A percentile compares a stretch with the other conserved stretches of the same genome.
Conservation (phyloP, 1,139 yeast species). For the Nakaseomyces bracarensis region DNA sequence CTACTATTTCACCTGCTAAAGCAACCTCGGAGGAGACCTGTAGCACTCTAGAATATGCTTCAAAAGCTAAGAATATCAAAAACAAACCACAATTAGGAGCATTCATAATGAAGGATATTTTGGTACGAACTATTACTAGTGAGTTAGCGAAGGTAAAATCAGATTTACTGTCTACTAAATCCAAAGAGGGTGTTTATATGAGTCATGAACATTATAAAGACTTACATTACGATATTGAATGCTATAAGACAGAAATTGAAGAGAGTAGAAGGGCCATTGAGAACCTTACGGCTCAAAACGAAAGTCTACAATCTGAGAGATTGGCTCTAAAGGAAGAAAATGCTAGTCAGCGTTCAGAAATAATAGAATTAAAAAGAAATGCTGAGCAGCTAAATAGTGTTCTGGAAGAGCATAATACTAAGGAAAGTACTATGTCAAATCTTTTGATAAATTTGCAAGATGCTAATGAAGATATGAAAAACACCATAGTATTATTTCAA, state of each 20-base stretch:
- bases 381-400: constrained; percentile 34
- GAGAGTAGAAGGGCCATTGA: constrained; percentile 70
- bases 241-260: constrained; percentile 92
- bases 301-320: constrained; percentile 78
- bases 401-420: constrained; percentile 23
- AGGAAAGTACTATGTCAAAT: constrained; percentile 27
- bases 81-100: constrained; percentile 50
- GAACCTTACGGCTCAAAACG: constrained; percentile 42
- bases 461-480: constrained; percentile 31
- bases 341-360: constrained; percentile 42
- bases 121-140: constrained; percentile 48
- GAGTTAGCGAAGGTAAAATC: constrained; percentile 49
- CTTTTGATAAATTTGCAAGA: constrained; percentile 29
- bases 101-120: constrained; percentile 42
- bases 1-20: constrained; percentile 61
- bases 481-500: constrained; percentile 29
- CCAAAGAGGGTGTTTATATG: constrained; percentile 56
- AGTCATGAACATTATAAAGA: constrained; percentile 50
- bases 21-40: constrained; percentile 53
- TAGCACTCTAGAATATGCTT: constrained; percentile 58
- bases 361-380: constrained; percentile 36
- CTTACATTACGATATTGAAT: constrained; percentile 88
- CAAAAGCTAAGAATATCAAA: constrained; percentile 55
- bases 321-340: constrained; percentile 51
- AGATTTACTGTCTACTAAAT: constrained; percentile 53